phyloP scores from a whole-genome alignment of 1,139 yeast genomes.

The Casaregolazyma lundiana region DNA sequence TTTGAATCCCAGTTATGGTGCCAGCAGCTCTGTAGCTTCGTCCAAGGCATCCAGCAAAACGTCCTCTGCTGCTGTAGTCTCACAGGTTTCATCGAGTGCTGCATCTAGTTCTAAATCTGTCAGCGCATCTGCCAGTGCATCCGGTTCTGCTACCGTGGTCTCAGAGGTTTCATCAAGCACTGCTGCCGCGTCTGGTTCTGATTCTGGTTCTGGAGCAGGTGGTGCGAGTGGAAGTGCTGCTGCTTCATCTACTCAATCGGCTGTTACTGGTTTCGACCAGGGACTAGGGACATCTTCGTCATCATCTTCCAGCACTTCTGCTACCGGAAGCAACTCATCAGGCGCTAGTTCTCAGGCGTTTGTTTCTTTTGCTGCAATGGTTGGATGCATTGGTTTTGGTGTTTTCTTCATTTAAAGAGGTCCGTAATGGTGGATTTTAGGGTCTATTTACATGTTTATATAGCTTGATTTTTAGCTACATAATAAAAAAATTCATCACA shows the following conservation, averaged over 20 bases:
- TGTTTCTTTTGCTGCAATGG: conserved; percentile 1
- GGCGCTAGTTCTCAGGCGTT: not conserved
- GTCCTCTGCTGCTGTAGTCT: conserved; percentile 10
- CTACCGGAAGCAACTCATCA: conserved; percentile 3
- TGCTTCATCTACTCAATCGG: conserved; percentile 3
- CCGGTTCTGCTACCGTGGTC: conserved; percentile 16
- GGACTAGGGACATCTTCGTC: conserved; percentile 3
- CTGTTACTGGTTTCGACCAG: conserved; percentile 1
- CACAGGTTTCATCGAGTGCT: conserved; percentile 15
- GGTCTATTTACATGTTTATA: not conserved
- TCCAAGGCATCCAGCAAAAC: conserved; percentile 15
- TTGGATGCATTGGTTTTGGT: not conserved
- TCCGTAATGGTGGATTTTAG: not conserved
- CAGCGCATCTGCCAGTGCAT: conserved; percentile 13
- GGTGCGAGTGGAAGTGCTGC: conserved; percentile 5
- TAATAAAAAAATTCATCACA: not conserved
- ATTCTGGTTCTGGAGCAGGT: conserved; percentile 12
- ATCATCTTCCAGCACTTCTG: not conserved
- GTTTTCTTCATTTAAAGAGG: conserved; percentile 1
- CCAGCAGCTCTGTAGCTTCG: conserved; percentile 17
- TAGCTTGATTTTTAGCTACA: not conserved
- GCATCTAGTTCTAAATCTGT: conserved; percentile 16
- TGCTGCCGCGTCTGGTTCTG: conserved; percentile 14
- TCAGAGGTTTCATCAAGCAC: conserved; percentile 14
- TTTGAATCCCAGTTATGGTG: conserved; percentile 13